phyloP scores from a whole-genome alignment of 2,329 filamentous ascomycete species.

The Cladosporium colombiae region DNA sequence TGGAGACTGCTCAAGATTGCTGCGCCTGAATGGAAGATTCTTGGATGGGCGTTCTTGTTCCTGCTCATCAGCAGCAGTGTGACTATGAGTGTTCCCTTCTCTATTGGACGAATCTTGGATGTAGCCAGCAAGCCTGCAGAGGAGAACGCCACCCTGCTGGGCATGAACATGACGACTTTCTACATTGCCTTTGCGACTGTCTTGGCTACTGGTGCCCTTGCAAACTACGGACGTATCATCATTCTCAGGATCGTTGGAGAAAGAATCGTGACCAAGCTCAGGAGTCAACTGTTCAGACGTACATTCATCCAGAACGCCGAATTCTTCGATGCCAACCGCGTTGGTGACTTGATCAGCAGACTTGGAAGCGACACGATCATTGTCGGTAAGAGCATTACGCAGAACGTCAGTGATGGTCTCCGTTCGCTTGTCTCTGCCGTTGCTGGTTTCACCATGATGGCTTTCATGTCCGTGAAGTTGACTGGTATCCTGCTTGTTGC shows the following conservation, averaged over 20 bases:
- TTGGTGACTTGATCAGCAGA: conserved; percentile 93
- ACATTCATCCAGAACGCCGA: conserved; percentile 98
- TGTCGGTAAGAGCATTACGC: conserved; percentile 96
- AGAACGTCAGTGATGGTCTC: conserved; percentile 95
- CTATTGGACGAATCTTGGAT: conserved; percentile 93
- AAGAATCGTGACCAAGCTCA: conserved; percentile 84
- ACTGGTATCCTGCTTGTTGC: conserved; percentile 84
- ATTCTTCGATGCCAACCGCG: conserved; percentile 97
- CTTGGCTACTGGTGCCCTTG: conserved; percentile 78
- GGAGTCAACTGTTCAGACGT: conserved; percentile 84
- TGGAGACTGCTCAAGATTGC: conserved; percentile 88
- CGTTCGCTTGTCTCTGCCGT: conserved; percentile 85
- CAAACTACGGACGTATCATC: conserved; percentile 93
- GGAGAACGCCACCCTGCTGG: conserved; percentile 71
- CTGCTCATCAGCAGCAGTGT: conserved; percentile 87
- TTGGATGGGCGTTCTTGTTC: conserved; percentile 79
- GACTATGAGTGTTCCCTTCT: conserved; percentile 95
- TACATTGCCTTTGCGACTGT: conserved; percentile 75
- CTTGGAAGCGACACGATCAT: conserved; percentile 96
- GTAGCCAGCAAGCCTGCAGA: conserved; percentile 71
- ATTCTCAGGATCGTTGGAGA: conserved; percentile 93
- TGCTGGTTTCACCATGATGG: conserved; percentile 89
- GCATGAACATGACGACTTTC: conserved; percentile 82
- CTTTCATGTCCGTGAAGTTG: conserved; percentile 89
- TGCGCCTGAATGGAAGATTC: conserved; percentile 75